phyloP scores from a whole-genome alignment of 306 rosid genomes.

The Glycine soja region DNA sequence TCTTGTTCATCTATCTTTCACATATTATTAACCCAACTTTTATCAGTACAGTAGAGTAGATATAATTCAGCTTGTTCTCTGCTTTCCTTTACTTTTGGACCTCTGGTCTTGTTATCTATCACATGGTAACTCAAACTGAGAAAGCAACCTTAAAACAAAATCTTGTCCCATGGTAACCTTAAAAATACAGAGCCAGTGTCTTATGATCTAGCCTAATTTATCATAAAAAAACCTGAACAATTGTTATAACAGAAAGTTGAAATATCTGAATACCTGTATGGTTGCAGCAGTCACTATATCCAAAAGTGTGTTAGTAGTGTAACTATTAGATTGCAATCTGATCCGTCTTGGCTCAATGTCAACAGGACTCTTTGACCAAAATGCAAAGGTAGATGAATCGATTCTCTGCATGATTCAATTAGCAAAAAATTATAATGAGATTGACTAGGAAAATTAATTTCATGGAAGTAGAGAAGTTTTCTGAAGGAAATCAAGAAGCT shows the following conservation, averaged over 20 bases:
- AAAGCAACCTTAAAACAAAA: conserved; percentile 19
- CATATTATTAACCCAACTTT: neutral
- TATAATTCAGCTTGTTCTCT: conserved; percentile 8
- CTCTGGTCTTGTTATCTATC: conserved; percentile 10
- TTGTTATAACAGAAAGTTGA: conserved; percentile 1
- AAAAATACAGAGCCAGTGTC: too few relatives aligned
- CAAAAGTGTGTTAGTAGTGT: conserved; percentile 89
- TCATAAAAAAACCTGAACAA: neutral
- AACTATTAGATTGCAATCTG: conserved; percentile 93
- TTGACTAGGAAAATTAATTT: neutral
- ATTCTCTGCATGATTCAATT: conserved; percentile 55
- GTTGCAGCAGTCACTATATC: conserved; percentile 97
- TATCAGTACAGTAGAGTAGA: neutral
- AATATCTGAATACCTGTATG: conserved; percentile 69
- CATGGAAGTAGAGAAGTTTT: neutral
- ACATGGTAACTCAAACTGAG: conserved; percentile 24
- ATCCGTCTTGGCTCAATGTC: conserved; percentile 92
- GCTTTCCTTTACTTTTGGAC: neutral
- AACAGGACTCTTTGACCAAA: conserved; percentile 96
- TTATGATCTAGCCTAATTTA: neutral
- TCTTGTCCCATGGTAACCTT: neutral
- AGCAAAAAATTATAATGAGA: neutral
- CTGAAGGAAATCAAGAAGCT: conserved; percentile 48
- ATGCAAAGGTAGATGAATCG: conserved; percentile 87
- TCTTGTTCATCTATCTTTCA: neutral